phyloP scores from a whole-genome alignment of 305 asterid species.

The Ilex paraguariensis region DNA sequence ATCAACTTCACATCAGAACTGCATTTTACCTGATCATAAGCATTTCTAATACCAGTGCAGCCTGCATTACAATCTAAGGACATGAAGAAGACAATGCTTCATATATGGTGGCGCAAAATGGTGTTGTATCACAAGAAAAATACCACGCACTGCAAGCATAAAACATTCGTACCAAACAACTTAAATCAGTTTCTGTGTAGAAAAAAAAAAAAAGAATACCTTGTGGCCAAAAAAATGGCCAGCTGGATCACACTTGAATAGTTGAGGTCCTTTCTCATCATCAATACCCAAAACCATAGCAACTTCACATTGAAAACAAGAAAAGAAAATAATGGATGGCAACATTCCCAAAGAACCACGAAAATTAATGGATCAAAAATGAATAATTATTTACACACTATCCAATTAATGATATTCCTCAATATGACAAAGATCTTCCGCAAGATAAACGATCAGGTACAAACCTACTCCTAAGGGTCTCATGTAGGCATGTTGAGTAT shows the following conservation, averaged over 20 bases:
- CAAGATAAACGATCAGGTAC: constrained; percentile 24
- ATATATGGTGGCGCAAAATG: not conserved
- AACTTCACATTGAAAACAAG: constrained; percentile 33
- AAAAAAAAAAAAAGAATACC: constrained; percentile 38
- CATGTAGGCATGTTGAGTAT: constrained; percentile 99
- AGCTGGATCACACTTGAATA: constrained; percentile 98
- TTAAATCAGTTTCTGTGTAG: constrained; percentile 1
- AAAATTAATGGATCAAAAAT: constrained; percentile 7
- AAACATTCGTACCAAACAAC: not conserved
- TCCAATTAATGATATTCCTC: no score
- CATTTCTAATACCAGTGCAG: not conserved
- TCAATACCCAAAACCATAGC: constrained; percentile 95
- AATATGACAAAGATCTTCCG: no score
- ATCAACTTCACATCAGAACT: no score
- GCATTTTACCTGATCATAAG: not conserved
- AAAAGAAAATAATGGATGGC: not conserved
- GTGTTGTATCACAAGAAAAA: not conserved
- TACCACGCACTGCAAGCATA: not conserved
- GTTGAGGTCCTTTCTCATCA: constrained; percentile 94
- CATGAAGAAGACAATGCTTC: not conserved
- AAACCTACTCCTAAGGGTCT: constrained; percentile 98
- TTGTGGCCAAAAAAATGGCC: constrained; percentile 98
- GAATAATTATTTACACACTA: not conserved
- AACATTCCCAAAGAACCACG: not conserved
- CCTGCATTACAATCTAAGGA: not conserved